Base-by-base conservation (phyloP, 805 yeast genomes). In the Candida broadrunensis region DNA sequence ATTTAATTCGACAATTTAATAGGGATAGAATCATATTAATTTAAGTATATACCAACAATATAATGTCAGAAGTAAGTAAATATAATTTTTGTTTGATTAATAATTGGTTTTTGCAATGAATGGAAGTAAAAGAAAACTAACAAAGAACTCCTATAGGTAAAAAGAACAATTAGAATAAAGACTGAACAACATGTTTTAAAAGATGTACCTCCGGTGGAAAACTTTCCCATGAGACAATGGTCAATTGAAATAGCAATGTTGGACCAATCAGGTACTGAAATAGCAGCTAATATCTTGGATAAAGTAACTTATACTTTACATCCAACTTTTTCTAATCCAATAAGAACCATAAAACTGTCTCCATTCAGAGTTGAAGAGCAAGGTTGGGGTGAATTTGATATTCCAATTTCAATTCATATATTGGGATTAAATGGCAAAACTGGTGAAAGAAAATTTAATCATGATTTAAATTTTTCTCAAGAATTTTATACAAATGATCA, bases 361-460 rank as follows among this genome's bases (percentile, higher is more conserved):
- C 99, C 99, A 9, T 91, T 90, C 67, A 77, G 67, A 56, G 84
- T 91, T 42, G 86, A 81, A 55, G 99, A 91, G 62, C 83, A 88
- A 67, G 99, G 99, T 38, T 91, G 99, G 98, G 99, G 98, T 61
- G 98, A 91, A 51, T 91, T 91, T 56, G 97, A 90, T 57, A 76
- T 93, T 59, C 86, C 86, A 29, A 82, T 93, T 45, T 75, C 85
- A 25, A 70, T 90, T 33, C 85, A 85, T 46, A 68, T 86, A 34
- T 74, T 83, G 15, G 75, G 75, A 12, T 54, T 70, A 34, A 55
- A 61, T 17, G 98, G 95, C 45, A 86, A 85, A 57, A 85, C 83
- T 40, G 98, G 98, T 36, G 97, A 90, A 61, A 77, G 85, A 46
- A 86, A 86, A 58, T 63, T 93, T 42, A 80, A 78, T 54, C 98